Base-by-base conservation (phyloP, 1,284 basidiomycete genomes). In the Malassezia globosa region DNA sequence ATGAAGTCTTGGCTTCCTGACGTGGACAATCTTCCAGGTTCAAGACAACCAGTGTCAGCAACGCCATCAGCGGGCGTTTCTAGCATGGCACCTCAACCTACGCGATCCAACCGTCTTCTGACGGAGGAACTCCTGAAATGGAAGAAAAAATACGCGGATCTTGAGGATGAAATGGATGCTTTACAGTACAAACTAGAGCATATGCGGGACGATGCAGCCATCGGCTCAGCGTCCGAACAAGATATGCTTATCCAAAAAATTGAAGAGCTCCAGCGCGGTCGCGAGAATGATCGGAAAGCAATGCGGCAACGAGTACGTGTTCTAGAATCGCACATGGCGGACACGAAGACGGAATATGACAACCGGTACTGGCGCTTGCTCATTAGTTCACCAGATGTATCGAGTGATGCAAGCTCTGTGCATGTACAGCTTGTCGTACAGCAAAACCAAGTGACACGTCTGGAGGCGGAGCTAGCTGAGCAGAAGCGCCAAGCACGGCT, bases 221-320 rank as follows among this genome's bases (percentile, higher is more conserved):
- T 19, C 16, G 42, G 31, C 42, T 36, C 31, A 14, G 29, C 38
- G 25, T 21, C 11, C 11, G 40, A 48, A 19, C 40, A 47, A n/a
- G 14, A 18, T 2, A 24, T 35, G 14, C 40, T 46, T n/a, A 35
- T 36, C 25, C 25, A 24, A 21, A 34, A 52, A 16, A 21, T 52
- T 6, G 16, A 27, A 14, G 34, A 31, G 22, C 23, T 52, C 19
- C 44, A 38, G 19, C 38, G 18, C 7, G 50, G 44, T 8, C 50
- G 45, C 29, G 45, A 52, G 7, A 25, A 26, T 29, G 50, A 52
- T 24, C 38, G 50, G 4, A 27, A 38, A 7, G 45, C 44, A 13
- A 52, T 52, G 50, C 50, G 50, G 33, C 50, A 47, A 40, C 44
- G 44, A 5, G 50, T 52, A 14, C 50, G 50, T 24, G 50, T 35